phyloP scores from a whole-genome alignment of 23 red algal genomes.

The Gracilaria caudata region DNA sequence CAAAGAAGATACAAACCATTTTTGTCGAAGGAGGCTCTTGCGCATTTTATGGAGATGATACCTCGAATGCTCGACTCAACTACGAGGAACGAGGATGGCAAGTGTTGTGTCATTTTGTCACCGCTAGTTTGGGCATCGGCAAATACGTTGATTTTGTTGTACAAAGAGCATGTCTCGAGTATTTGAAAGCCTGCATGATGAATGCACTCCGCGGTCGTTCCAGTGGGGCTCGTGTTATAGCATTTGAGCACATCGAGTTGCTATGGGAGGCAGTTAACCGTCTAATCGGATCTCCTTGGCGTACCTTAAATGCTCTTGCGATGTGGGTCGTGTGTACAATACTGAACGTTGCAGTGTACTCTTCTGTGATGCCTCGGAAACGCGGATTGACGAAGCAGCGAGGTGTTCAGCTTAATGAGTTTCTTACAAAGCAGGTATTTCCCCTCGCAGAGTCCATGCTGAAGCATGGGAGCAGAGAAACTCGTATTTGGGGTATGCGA shows the following conservation, averaged over 20 bases:
- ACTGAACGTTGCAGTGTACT: conserved; percentile 62
- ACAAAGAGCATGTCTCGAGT: conserved; percentile 66
- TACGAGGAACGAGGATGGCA: conserved; percentile 78
- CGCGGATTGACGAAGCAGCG: conserved; percentile 42
- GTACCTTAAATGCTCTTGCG: conserved; percentile 68
- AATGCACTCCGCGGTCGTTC: conserved; percentile 71
- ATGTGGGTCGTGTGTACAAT: conserved; percentile 73
- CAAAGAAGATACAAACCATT: conserved; percentile 41
- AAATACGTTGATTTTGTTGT: conserved; percentile 82
- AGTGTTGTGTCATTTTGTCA: conserved; percentile 74
- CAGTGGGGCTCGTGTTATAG: conserved; percentile 47
- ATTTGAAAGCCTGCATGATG: conserved; percentile 72
- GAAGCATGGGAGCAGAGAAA: conserved; percentile 56
- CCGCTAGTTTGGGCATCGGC: conserved; percentile 52
- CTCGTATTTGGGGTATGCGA: conserved; percentile 73
- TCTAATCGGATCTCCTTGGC: conserved; percentile 78
- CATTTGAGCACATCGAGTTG: conserved; percentile 70
- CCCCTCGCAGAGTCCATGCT: conserved; percentile 51
- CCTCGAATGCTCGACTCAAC: conserved; percentile 16
- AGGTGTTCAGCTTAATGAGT: conserved; percentile 52
- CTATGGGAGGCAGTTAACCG: conserved; percentile 77
- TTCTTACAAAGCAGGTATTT: conserved; percentile 61
- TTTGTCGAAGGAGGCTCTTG: conserved; percentile 61
- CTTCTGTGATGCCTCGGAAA: conserved; percentile 53
- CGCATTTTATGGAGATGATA: conserved; percentile 48